Base-by-base conservation (phyloP, 2,329 filamentous ascomycete genomes). In the Pseudogymnoascus sp. region DNA sequence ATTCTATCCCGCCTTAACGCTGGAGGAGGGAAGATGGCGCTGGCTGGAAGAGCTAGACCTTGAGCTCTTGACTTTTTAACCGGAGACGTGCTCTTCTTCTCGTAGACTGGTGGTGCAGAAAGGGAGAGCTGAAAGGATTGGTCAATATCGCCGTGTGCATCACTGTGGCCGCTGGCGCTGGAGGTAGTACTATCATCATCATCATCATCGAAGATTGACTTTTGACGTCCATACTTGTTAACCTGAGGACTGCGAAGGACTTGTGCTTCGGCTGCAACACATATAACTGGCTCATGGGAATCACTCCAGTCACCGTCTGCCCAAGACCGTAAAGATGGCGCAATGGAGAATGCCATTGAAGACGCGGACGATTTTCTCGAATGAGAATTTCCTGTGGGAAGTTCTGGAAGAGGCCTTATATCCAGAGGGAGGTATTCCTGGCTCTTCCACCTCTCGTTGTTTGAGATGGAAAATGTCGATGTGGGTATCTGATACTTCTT, bases 231-330 rank as follows among this genome's bases (percentile, higher is more conserved):
- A 6, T 33, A 33, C 29, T 18, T 27, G 29, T 55, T 55, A 55
- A 55, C n/a, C 29, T 21, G 48, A 33, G 29, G 48, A 10, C 9
- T 55, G n/a, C 25, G 37, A 21, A 29, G 52, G 42, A 58, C 27
- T 21, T 61, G 60, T 33, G 65, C 45, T 7, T 55, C 61, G 37
- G 62, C 25, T 4, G 66, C 66, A n/a, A 62, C 60, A 55, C 62
- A 61, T 36, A 67, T 48, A 1, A 63, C 29, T 15, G 63, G 63
- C 35, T 65, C 64, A n/a, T 66, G 67, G n/a, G 65, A 67, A 9
- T 42, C 12, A n/a, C 61, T 62, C 18, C 33, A 39, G 29, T 48
- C 59, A n/a, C 2, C 29, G 4, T 60, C 59, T n/a, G 39, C 36
- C 59, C 59, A 60, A 15, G 59, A 48, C 10, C 37, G 27, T 13